Base-by-base conservation (phyloP, 2,329 filamentous ascomycete genomes). In the Apiospora sp. region DNA sequence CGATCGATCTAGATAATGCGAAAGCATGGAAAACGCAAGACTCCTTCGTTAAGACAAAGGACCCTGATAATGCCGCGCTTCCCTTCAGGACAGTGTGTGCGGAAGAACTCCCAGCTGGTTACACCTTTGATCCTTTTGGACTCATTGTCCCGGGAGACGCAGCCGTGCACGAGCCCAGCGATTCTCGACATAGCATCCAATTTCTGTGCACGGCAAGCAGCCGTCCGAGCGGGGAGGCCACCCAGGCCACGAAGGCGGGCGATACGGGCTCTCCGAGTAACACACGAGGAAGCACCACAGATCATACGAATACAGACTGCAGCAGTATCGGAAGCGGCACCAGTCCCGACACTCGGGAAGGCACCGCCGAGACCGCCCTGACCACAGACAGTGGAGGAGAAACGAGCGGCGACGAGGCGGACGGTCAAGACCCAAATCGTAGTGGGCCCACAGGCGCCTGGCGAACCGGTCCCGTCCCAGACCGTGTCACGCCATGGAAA, bases 1-100 rank as follows among this genome's bases (percentile, higher is more conserved):
- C 41, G 67, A 69, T 43, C 46, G 67, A 69, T 69, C 43, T 69
- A 22, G 46, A 34, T 46, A 69, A 69, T 69, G 67, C 67, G 67
- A 69, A 30, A 30, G 37, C 44, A 16, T 69, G 46, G 67, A 69
- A 69, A 48, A 51, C 22, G 19, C 30, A 69, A 43, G 44, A 37
- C 46, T 19, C 67, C 30, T 69, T 69, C 46, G 46, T 46, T 16
- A 69, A 69, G 46, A 43, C 43, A 37, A 69, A 69, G 41, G 67
- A 69, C 34, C 67, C 67, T 10, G 43, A 69, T 46, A 48, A 46
- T 4, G 43, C 24, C 13, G n/a, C 3, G 46, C 67, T 69, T 69
- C 67, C 67, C 67, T 69, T 44, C 44, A 22, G 41, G 46, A 24
- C 16, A 48, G 41, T 69, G 44, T n/a, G 34, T 27, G 46, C 37